phyloP scores from a whole-genome alignment of 1,139 yeast species.

The Yamadazyma sp. region DNA sequence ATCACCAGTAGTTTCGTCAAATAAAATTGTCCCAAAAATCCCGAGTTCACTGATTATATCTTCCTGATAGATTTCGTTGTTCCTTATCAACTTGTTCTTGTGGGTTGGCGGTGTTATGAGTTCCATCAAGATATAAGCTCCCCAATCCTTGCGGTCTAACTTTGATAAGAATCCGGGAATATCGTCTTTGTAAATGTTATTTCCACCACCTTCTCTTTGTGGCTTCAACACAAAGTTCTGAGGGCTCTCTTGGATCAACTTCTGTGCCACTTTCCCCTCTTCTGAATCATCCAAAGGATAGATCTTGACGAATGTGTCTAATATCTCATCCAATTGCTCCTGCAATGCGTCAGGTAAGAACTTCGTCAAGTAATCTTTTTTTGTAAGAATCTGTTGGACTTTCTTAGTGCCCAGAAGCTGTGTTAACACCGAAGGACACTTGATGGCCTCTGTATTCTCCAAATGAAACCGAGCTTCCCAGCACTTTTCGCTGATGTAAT shows the following conservation, averaged over 20 bases:
- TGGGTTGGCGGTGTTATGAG: conserved; percentile 74
- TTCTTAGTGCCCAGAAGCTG: conserved; percentile 93
- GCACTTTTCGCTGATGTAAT: conserved; percentile 55
- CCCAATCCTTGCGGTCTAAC: conserved; percentile 76
- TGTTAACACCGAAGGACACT: conserved; percentile 86
- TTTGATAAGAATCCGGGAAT: conserved; percentile 70
- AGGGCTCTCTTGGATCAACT: conserved; percentile 55
- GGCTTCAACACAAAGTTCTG: conserved; percentile 84
- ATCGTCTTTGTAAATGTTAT: conserved; percentile 81
- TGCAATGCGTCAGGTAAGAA: conserved; percentile 41
- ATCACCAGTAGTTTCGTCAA: conserved; percentile 62
- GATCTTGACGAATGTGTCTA: conserved; percentile 76
- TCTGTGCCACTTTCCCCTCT: conserved; percentile 63
- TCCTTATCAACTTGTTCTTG: conserved; percentile 69
- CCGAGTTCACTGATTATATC: conserved; percentile 88
- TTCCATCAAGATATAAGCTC: conserved; percentile 92
- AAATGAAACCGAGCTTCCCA: conserved; percentile 78
- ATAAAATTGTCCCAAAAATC: conserved; percentile 78
- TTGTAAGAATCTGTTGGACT: conserved; percentile 83
- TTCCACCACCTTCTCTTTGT: conserved; percentile 96
- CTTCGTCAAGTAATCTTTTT: conserved; percentile 43
- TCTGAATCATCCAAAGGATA: conserved; percentile 78
- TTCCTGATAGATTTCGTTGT: conserved; percentile 60
- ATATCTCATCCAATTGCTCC: conserved; percentile 30
- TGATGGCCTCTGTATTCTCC: conserved; percentile 78